These are phyloP conservation scores for Ochromonas danica DNA, from an alignment of 108 stramenopile genomes.

Conservation along the genomic window DNA sequence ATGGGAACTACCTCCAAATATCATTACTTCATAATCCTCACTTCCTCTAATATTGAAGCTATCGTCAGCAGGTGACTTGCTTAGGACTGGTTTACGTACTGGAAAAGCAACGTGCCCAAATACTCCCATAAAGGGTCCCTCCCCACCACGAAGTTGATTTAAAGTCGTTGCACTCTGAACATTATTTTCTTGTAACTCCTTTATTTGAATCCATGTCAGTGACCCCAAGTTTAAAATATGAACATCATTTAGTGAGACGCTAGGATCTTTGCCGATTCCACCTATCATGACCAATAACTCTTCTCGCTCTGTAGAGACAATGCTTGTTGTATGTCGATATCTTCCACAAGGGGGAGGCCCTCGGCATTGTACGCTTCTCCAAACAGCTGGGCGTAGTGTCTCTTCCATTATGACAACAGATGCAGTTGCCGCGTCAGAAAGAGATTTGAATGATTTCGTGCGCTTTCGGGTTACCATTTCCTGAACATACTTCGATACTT, in stretches of 20 bases:
- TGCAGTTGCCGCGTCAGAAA: too few relatives aligned
- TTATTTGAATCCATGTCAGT: neutral
- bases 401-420: too few relatives aligned
- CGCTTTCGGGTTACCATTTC: too few relatives aligned
- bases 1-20: neutral
- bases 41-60: neutral
- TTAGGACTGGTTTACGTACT: too few relatives aligned
- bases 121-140: neutral
- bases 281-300: neutral
- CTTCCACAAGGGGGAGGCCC: neutral
- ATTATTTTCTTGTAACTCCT: neutral
- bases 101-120: neutral
- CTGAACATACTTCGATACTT: neutral
- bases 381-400: neutral
- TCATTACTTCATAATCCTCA: neutral
- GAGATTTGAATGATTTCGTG: too few relatives aligned
- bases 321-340: neutral
- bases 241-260: neutral
- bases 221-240: neutral
- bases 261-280: neutral
- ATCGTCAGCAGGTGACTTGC: too few relatives aligned
- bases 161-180: neutral
- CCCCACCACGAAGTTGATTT: neutral
- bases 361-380: neutral
- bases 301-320: neutral